Evolutionary conservation across 1,284 basidiomycete genomes (phyloP).

Genomic region (Trichosporon inkin): DNA sequence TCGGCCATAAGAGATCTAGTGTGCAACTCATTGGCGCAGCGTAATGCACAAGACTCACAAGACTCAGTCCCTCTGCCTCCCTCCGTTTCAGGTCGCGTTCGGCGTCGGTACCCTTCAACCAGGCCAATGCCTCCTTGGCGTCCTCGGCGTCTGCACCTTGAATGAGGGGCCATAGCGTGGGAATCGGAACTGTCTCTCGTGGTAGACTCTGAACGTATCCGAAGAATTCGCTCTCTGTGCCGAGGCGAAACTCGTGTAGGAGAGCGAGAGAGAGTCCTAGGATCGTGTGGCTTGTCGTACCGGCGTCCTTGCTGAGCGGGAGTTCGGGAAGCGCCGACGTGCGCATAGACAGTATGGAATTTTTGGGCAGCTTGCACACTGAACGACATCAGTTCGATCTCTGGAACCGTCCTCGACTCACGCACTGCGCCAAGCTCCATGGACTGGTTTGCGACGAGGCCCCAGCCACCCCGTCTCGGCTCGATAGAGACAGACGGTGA

Average conservation of each 20-base stretch:
- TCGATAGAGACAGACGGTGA: slow-evolving; percentile 19
- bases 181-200: slow-evolving; percentile 35
- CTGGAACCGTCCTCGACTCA: slow-evolving; percentile 11
- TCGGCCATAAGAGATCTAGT: slow-evolving; percentile 29
- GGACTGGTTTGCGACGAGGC: slow-evolving; percentile 17
- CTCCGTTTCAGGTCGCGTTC: slow-evolving; percentile 36
- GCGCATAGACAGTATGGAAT: slow-evolving; percentile 41
- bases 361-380: slow-evolving; percentile 49
- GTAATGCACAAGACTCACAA: slow-evolving; percentile 35
- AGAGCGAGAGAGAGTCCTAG: slow-evolving; percentile 46
- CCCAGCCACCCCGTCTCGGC: slow-evolving; percentile 26
- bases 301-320: neutral
- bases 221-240: slow-evolving; percentile 37
- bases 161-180: slow-evolving; percentile 45
- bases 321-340: slow-evolving; percentile 27
- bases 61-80: slow-evolving; percentile 32
- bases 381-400: neutral
- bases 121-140: slow-evolving; percentile 31
- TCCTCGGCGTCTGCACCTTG: slow-evolving; percentile 20
- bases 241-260: slow-evolving; percentile 48
- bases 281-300: slow-evolving; percentile 27
- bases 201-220: slow-evolving; percentile 50
- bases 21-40: slow-evolving; percentile 27
- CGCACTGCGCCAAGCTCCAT: slow-evolving; percentile 24
- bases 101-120: slow-evolving; percentile 45